Evolutionary conservation across 495 filamentous ascomycete genomes (phyloP).

Genomic region (Annulohypoxylon moriforme): DNA sequence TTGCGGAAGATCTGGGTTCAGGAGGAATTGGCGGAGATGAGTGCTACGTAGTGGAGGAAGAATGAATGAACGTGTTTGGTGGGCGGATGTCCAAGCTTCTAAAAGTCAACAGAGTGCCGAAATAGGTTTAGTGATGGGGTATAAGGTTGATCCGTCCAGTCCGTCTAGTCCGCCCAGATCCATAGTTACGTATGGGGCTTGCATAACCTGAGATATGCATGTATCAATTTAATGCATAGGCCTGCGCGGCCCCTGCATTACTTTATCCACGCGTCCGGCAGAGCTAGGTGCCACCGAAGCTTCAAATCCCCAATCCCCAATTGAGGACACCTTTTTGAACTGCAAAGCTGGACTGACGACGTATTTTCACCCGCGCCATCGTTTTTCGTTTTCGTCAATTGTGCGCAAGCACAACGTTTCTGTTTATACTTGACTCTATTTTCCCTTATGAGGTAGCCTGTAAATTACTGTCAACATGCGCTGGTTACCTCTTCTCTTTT

Average conservation of each 20-base stretch:
- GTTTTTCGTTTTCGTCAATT: conserved; percentile 18
- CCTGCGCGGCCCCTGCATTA: conserved; percentile 21
- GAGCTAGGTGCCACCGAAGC: conserved; percentile 8
- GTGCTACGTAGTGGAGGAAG: conserved; percentile 27
- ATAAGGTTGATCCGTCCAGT: conserved; percentile 14
- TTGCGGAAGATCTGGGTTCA: neutral
- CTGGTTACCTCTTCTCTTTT: conserved; percentile 68
- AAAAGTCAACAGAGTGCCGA: conserved; percentile 50
- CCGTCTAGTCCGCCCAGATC: neutral
- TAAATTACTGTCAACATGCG: conserved; percentile 58
- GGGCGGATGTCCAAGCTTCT: conserved; percentile 14
- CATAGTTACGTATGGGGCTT: neutral
- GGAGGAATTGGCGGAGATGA: neutral
- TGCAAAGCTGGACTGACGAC: conserved; percentile 25
- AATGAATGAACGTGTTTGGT: conserved; percentile 37
- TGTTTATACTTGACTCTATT: neutral
- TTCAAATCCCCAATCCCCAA: conserved; percentile 36
- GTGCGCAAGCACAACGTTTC: conserved; percentile 24
- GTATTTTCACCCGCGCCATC: conserved; percentile 12
- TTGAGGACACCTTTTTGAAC: conserved; percentile 51
- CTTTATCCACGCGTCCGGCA: conserved; percentile 15
- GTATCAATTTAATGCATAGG: neutral
- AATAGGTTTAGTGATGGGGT: conserved; percentile 38
- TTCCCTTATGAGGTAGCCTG: conserved; percentile 13
- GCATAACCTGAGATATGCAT: conserved; percentile 7